Evolutionary conservation across 345 rosid genomes (phyloP).

Genomic region (Firmiana major): DNA sequence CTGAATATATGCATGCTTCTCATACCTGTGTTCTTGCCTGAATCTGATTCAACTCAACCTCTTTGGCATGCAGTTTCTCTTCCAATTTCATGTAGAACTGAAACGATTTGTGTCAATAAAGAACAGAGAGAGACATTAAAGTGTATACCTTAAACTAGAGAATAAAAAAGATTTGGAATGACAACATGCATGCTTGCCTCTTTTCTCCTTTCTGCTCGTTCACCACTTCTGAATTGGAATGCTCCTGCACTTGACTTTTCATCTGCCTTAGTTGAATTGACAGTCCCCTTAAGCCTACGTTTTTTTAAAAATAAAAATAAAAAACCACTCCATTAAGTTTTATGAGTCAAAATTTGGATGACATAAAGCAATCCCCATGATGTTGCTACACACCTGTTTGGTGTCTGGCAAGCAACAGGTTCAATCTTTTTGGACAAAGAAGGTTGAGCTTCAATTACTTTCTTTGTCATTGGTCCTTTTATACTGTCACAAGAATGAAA

Average conservation of each 20-base stretch:
- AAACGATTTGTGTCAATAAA: conserved; percentile 12
- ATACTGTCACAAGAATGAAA: conserved; percentile 36
- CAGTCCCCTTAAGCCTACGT: conserved; percentile 43
- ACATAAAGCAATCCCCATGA: not conserved
- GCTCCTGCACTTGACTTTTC: conserved; percentile 31
- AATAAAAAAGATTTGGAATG: not conserved
- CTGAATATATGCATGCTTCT: not conserved
- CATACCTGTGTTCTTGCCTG: conserved; percentile 69
- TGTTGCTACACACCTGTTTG: conserved; percentile 42
- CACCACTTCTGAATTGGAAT: conserved; percentile 61
- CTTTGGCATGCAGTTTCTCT: conserved; percentile 70
- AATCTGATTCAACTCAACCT: conserved; percentile 58
- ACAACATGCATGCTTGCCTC: conserved; percentile 44
- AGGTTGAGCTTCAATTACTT: conserved; percentile 37
- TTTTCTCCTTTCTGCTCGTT: conserved; percentile 79
- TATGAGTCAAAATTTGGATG: not conserved
- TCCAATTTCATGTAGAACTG: conserved; percentile 73
- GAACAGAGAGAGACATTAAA: not conserved
- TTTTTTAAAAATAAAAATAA: not conserved
- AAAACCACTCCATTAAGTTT: conserved; percentile 13
- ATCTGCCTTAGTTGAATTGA: conserved; percentile 38
- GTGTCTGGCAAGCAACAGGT: conserved; percentile 31
- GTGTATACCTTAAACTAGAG: not conserved
- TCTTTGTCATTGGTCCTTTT: conserved; percentile 41
- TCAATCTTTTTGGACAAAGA: conserved; percentile 35